Conservation (phyloP, 2,329 filamentous ascomycete genomes). For the Lecanosticta acicola region DNA sequence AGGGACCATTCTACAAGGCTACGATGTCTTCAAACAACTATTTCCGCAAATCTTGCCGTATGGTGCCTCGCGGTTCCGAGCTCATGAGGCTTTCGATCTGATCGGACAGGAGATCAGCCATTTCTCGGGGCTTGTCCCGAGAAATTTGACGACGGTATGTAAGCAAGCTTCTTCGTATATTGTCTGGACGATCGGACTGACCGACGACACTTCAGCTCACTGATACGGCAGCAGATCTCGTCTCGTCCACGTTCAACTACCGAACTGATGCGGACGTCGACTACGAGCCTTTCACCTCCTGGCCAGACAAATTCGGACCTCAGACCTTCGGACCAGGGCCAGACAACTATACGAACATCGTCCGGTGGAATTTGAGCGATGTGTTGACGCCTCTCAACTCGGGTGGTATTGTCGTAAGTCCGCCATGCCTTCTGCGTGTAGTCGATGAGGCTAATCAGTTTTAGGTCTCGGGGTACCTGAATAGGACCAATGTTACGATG, state of each 20-base stretch:
- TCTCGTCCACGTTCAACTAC: conserved; percentile 44
- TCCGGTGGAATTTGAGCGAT: conserved; percentile 48
- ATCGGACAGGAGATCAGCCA: conserved; percentile 40
- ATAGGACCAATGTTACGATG: conserved; percentile 41
- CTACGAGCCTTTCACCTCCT: conserved; percentile 44
- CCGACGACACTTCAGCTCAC: conserved; percentile 29
- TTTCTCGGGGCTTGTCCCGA: conserved; percentile 29
- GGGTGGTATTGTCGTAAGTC: conserved; percentile 32
- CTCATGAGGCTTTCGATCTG: conserved; percentile 43
- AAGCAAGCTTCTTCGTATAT: neutral
- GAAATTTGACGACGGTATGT: conserved; percentile 19
- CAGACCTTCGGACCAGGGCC: conserved; percentile 36
- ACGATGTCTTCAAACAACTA: conserved; percentile 56
- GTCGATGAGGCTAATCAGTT: too few relatives aligned
- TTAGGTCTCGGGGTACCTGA: conserved; percentile 49
- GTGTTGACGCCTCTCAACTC: conserved; percentile 36
- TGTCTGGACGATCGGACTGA: too few relatives aligned
- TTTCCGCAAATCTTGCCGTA: conserved; percentile 49
- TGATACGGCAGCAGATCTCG: conserved; percentile 38
- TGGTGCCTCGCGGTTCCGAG: conserved; percentile 48
- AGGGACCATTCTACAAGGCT: conserved; percentile 53
- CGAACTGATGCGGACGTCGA: conserved; percentile 44
- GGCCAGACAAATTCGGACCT: conserved; percentile 45
- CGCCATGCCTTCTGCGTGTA: too few relatives aligned
- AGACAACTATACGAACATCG: conserved; percentile 54